Conservation (phyloP, 179 eudicot genomes). For the Sideroxylon spinosum region DNA sequence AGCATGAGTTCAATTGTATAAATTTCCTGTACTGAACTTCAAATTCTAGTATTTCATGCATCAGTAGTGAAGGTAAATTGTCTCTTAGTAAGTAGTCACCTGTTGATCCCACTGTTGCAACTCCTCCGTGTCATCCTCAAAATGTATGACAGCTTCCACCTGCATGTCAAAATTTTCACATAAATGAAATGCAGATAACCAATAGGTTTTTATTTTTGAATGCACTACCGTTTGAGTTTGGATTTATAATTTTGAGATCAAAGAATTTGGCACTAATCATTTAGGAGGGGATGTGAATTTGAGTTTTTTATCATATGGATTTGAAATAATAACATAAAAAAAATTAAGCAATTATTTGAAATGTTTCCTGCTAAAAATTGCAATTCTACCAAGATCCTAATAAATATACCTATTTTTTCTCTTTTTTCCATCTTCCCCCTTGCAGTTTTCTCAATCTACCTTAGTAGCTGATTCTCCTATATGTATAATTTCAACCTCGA, state of each 20-base stretch:
- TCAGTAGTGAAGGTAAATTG: not conserved
- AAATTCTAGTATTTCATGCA: not conserved
- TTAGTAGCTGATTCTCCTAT: too few species aligned
- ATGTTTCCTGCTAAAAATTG: too few species aligned
- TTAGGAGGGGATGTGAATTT: too few species aligned
- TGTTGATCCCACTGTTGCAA: slow-evolving; percentile 98
- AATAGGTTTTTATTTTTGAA: slow-evolving; percentile 66
- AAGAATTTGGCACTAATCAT: too few species aligned
- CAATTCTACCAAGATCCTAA: too few species aligned
- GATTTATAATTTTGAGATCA: not conserved
- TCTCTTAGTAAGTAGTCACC: slow-evolving; percentile 36
- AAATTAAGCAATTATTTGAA: too few species aligned
- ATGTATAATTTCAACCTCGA: too few species aligned
- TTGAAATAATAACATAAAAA: too few species aligned
- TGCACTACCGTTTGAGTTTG: slow-evolving; percentile 21
- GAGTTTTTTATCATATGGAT: too few species aligned
- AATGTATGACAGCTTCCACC: slow-evolving; percentile 98
- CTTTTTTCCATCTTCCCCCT: too few species aligned
- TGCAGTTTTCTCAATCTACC: too few species aligned
- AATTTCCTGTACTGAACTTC: not conserved
- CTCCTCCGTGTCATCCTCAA: slow-evolving; percentile 95
- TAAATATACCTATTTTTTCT: too few species aligned
- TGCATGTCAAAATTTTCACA: slow-evolving; percentile 27
- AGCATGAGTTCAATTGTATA: slow-evolving; percentile 8
- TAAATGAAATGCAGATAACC: slow-evolving; percentile 28